These are phyloP conservation scores for Tetrapisispora fleetii DNA, from an alignment of 805 yeast genomes.

Conservation along the genomic window DNA sequence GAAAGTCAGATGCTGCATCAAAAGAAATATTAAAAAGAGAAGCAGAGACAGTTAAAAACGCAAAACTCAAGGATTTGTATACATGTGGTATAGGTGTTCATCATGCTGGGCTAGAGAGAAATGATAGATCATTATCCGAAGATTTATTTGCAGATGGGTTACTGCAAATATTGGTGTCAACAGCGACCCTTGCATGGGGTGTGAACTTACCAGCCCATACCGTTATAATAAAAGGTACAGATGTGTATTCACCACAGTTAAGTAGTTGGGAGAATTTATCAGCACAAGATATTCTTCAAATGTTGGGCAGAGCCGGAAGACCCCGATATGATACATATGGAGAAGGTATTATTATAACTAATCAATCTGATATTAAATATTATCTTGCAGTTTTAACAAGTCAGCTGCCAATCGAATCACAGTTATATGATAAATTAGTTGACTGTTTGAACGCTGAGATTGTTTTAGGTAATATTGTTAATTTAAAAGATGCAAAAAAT, in stretches of 20 bases:
- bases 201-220: slow-evolving; percentile 93
- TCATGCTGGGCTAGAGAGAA: slow-evolving; percentile 76
- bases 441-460: slow-evolving; percentile 84
- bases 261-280: slow-evolving; percentile 88
- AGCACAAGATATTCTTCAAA: slow-evolving; percentile 89
- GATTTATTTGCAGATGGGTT: slow-evolving; percentile 84
- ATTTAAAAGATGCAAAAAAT: slow-evolving; percentile 54
- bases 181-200: slow-evolving; percentile 97
- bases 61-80: slow-evolving; percentile 47
- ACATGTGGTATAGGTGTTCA: slow-evolving; percentile 78
- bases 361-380: slow-evolving; percentile 77
- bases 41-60: slow-evolving; percentile 44
- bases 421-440: slow-evolving; percentile 56
- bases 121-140: slow-evolving; percentile 70
- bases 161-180: slow-evolving; percentile 72
- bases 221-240: slow-evolving; percentile 88
- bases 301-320: slow-evolving; percentile 98
- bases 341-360: slow-evolving; percentile 86
- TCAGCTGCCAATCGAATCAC: slow-evolving; percentile 88
- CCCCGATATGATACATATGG: slow-evolving; percentile 90
- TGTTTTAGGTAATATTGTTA: slow-evolving; percentile 55
- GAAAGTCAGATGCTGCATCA: slow-evolving; percentile 44
- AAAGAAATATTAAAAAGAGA: slow-evolving; percentile 56
- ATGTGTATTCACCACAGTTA: slow-evolving; percentile 80
- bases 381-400: slow-evolving; percentile 85